These are phyloP conservation scores for Aspergillus transmontanensis DNA, from an alignment of 2,329 filamentous ascomycete genomes.

Conservation along the genomic window DNA sequence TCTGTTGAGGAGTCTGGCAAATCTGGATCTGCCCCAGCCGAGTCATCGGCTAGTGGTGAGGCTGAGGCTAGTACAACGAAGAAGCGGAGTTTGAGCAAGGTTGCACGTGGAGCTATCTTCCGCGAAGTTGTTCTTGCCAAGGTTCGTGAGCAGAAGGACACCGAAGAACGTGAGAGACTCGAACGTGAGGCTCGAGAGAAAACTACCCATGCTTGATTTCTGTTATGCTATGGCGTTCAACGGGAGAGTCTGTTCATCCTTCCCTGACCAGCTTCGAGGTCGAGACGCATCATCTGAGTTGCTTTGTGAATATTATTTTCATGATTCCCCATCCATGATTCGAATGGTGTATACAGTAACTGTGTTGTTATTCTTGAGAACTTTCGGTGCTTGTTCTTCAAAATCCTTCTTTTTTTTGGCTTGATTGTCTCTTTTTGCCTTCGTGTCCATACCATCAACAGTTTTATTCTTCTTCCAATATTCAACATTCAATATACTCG, in stretches of 20 bases:
- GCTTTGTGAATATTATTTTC: slow-evolving; percentile 32
- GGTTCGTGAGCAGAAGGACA: slow-evolving; percentile 86
- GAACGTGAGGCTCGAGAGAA: slow-evolving; percentile 59
- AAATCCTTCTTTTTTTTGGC: background rate
- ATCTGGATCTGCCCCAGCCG: slow-evolving; percentile 23
- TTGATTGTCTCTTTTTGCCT: background rate
- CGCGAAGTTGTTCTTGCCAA: slow-evolving; percentile 92
- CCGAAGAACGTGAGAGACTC: slow-evolving; percentile 73
- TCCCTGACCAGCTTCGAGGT: slow-evolving; percentile 3
- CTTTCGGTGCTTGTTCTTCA: background rate
- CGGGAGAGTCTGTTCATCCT: slow-evolving; percentile 1
- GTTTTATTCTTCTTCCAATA: background rate
- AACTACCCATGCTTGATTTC: slow-evolving; percentile 25
- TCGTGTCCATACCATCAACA: background rate
- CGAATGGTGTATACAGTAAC: slow-evolving; percentile 7
- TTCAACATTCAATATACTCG: background rate
- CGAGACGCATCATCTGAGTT: slow-evolving; percentile 16
- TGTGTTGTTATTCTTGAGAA: slow-evolving; percentile 2
- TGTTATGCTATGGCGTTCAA: slow-evolving; percentile 1
- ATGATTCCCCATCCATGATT: slow-evolving; percentile 34
- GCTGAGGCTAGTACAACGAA: slow-evolving; percentile 40
- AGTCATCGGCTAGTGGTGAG: slow-evolving; percentile 20
- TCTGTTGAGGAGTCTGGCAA: slow-evolving; percentile 47
- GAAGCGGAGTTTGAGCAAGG: slow-evolving; percentile 57
- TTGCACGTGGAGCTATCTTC: slow-evolving; percentile 76